Base-by-base conservation (phyloP, 108 stramenopile species). In the Stephanodiscus triporus region DNA sequence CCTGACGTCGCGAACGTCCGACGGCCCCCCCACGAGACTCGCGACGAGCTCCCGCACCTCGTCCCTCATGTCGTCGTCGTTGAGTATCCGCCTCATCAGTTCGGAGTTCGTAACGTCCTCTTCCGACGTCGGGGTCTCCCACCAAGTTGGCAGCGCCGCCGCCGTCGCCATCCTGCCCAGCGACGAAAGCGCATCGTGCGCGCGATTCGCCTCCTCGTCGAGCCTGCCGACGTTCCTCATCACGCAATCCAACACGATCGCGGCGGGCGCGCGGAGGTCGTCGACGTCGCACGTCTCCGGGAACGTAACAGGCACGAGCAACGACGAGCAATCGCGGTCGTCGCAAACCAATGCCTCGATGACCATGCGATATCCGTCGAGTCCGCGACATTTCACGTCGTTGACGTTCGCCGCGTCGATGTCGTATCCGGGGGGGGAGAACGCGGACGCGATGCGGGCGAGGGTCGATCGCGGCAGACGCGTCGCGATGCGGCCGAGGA, bases 281-380 rank as follows among this genome's bases (percentile, higher is more conserved):
- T 63, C 9, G 8, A 58, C 26, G 34, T 27, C n/a, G 38, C 74
- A 75, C 36, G 51, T 66, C 9, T n/a, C 42, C 1, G 74, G 74
- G 27, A 75, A 75, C 17, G 45, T 20, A 9, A 75, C 74, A 3
- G 74, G 59, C 19, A 75, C 66, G 48, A 75, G 60, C 34, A 75
- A 11, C 6, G 74, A 60, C n/a, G 55, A 26, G 43, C 74, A 75
- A n/a, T 75, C 66, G 17, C 26, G 10, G 45, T 67, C 48, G 36
- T 75, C 74, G 54, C 74, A 75, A 0, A 68, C 38, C 9, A 75
- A 26, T 11, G 74, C 66, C 58, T 68, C 74, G 47, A 75, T 75
- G 58, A 68, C 74, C 32, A 75, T 26, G 38, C 67, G 56, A 16
- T 9, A 23, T 1, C 23, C 36, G 37, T 68, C 74, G 29, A 68